These are phyloP conservation scores for Atkinsonella hypoxylon DNA, from an alignment of 2,329 filamentous ascomycete genomes.

Conservation along the genomic window DNA sequence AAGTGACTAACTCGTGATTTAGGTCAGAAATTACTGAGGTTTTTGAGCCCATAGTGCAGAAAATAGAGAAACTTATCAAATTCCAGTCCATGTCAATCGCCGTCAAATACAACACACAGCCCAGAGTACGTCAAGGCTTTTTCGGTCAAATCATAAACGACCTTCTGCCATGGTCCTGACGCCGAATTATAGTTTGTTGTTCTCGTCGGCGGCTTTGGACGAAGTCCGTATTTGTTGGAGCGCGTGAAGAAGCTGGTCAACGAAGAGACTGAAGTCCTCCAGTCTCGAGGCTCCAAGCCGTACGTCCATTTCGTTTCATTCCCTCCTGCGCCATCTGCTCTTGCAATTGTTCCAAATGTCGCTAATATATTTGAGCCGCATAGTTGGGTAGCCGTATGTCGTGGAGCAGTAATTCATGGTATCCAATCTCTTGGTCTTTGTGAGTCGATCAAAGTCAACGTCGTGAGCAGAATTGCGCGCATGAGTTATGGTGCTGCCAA, in stretches of 20 bases:
- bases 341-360: not conserved
- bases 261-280: slow-evolving; percentile 15
- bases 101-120: slow-evolving; percentile 5
- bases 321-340: not conserved
- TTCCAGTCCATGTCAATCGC: slow-evolving; percentile 14
- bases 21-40: not conserved
- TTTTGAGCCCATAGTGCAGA: slow-evolving; percentile 13
- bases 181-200: slow-evolving; percentile 21
- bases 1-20: not conserved
- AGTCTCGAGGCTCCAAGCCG: slow-evolving; percentile 19
- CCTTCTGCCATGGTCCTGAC: not conserved
- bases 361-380: not conserved
- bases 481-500: slow-evolving; percentile 15
- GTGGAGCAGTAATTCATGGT: slow-evolving; percentile 20
- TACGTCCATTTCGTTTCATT: slow-evolving; percentile 12
- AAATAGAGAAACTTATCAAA: slow-evolving; percentile 13
- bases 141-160: not conserved
- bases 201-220: slow-evolving; percentile 27
- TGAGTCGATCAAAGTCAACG: slow-evolving; percentile 5
- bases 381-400: slow-evolving; percentile 25
- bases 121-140: slow-evolving; percentile 15
- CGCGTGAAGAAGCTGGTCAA: slow-evolving; percentile 5
- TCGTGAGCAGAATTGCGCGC: slow-evolving; percentile 15
- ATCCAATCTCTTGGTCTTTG: slow-evolving; percentile 4
- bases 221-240: slow-evolving; percentile 17